Evolutionary conservation across 331 rosid genomes (phyloP), one percentile per base, ranked within the genome.

Genomic region (Telfairia occidentalis): DNA sequence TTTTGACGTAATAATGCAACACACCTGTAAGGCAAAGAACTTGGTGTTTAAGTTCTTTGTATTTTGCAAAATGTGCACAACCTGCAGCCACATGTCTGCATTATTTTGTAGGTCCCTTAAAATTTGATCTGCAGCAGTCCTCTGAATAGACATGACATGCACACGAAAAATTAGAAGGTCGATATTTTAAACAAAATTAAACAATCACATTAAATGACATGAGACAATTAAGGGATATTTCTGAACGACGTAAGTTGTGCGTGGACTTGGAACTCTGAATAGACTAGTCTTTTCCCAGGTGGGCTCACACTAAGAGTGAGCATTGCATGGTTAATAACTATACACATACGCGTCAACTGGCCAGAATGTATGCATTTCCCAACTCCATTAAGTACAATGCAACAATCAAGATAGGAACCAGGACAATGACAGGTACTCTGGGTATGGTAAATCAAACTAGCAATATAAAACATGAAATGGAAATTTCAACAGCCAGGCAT

Each of bases 71-170:
- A 95, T 86, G 85, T 89, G 99, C 92, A 95, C 96, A 61, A 95
- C 99, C 88, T 95, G 99, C 42, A 95, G 92, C 99, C 99, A 95
- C 96, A 90, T 95, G 37, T 95, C 97, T 0, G 92, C 90, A 86
- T 95, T 95, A 30, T 87, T 90, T 85, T 95, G 99, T 83, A 95
- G 82, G 76, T 95, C 97, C 21, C 97, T 90, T 84, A 95, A 78
- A 77, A 92, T 87, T 71, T 86, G 92, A 82, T 95, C 99, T 11
- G 99, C 99, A 38, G 99, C 97, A 69, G 84, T 83, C 82, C 99
- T 89, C 99, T 95, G 97, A 76, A 77, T 43, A 26, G 52, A 42
- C 45, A 21, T 77, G 49, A 71, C 50, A 78, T 10, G 55, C 23
- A 50, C 7, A 1, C 24, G 2, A 59, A 35, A 66, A 30, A 12